A percentile compares a stretch with the other conserved stretches of the same genome.
Evolutionary conservation across 768 basidiomycete species (phyloP).

Genomic region (Leccinum disarticulatum): DNA sequence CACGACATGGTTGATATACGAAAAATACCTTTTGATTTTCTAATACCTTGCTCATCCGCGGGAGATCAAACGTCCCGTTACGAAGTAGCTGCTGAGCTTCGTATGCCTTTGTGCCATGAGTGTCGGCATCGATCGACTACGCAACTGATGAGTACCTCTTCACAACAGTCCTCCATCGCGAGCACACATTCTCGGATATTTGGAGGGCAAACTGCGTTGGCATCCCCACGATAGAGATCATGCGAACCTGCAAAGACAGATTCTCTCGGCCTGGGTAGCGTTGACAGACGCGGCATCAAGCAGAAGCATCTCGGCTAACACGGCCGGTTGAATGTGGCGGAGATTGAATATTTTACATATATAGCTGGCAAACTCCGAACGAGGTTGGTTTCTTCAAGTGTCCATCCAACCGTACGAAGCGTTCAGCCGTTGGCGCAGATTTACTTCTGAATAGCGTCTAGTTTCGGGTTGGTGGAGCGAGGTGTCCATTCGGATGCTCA

Average conservation of each 20-base stretch:
- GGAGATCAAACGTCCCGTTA: constrained; percentile 69
- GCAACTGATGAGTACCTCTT: constrained; percentile 49
- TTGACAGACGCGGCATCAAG: constrained; percentile 50
- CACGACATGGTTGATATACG: neutral
- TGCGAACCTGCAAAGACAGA: constrained; percentile 71
- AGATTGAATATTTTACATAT: constrained; percentile 29
- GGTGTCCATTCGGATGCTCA: constrained; percentile 53
- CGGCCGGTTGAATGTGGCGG: constrained; percentile 20
- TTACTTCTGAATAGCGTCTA: constrained; percentile 54
- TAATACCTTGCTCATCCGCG: constrained; percentile 66
- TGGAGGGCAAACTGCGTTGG: constrained; percentile 64
- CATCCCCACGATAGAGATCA: constrained; percentile 64
- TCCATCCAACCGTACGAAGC: constrained; percentile 70
- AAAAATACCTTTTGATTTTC: constrained; percentile 60
- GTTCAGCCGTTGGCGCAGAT: constrained; percentile 48
- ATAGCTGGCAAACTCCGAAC: constrained; percentile 28
- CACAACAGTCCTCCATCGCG: constrained; percentile 79
- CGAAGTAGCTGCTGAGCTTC: constrained; percentile 70
- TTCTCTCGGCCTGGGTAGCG: constrained; percentile 50
- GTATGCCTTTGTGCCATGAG: constrained; percentile 45
- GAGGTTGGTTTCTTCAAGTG: constrained; percentile 44
- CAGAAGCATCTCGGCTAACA: constrained; percentile 12
- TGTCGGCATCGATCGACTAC: neutral
- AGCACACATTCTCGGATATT: constrained; percentile 73
- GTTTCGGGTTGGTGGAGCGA: constrained; percentile 81